A percentile compares a stretch with the other conserved stretches of the same genome.
Conservation (phyloP, 2,329 filamentous ascomycete species). For the Botryotinia convoluta region DNA sequence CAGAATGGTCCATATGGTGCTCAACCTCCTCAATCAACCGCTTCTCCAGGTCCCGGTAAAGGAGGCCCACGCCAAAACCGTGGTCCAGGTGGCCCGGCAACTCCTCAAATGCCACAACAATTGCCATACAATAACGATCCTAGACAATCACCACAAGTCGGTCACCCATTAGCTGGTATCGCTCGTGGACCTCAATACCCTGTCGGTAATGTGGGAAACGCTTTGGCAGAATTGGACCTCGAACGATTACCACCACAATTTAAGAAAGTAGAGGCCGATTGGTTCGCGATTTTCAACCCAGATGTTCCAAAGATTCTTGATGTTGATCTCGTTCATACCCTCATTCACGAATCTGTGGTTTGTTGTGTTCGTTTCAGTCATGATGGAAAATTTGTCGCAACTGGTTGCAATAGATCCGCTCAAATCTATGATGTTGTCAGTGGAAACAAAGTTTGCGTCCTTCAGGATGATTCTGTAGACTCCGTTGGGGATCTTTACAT, state of each 20-base stretch:
- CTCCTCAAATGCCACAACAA: slow-evolving; percentile 86
- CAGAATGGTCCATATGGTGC: slow-evolving; percentile 69
- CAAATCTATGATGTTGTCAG: slow-evolving; percentile 94
- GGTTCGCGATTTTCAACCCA: slow-evolving; percentile 97
- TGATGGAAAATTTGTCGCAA: slow-evolving; percentile 93
- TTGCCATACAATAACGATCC: slow-evolving; percentile 83
- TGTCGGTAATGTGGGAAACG: slow-evolving; percentile 59
- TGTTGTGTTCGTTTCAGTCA: slow-evolving; percentile 97
- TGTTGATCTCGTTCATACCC: slow-evolving; percentile 89
- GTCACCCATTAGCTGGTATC: slow-evolving; percentile 76
- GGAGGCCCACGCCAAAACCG: slow-evolving; percentile 59
- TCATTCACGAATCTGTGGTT: slow-evolving; percentile 92
- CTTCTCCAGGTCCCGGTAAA: slow-evolving; percentile 81
- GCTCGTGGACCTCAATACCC: slow-evolving; percentile 30
- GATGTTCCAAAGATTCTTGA: slow-evolving; percentile 84
- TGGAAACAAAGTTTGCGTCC: slow-evolving; percentile 81
- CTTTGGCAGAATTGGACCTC: slow-evolving; percentile 81
- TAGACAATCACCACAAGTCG: slow-evolving; percentile 79
- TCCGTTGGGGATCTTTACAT: slow-evolving; percentile 94
- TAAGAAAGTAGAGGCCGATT: slow-evolving; percentile 87
- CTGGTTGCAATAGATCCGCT: slow-evolving; percentile 97
- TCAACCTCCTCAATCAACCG: slow-evolving; percentile 79
- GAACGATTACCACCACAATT: slow-evolving; percentile 80
- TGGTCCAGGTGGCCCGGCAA: slow-evolving; percentile 71
- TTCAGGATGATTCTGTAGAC: slow-evolving; percentile 86